Base-by-base conservation (phyloP, 495 filamentous ascomycete genomes). In the Penicillium egyptiacum region DNA sequence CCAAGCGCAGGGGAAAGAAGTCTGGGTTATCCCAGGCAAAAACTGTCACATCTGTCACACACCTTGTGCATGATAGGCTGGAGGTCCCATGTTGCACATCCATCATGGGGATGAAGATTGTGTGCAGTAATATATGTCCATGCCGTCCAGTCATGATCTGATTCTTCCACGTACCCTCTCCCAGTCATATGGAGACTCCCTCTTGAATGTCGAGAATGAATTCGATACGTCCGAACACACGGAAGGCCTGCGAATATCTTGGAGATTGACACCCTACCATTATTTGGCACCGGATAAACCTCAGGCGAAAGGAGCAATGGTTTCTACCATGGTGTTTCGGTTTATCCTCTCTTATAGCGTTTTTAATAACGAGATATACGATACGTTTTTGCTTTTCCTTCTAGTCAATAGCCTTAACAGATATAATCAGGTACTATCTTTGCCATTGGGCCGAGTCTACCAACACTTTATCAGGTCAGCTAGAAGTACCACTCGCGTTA, bases 11-110 rank as follows among this genome's bases (percentile, higher is more conserved):
- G 78, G 78, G 3, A 63, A 71, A 44, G 77, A 79, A 56, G 70
- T 70, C 33, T 81, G 78, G 78, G 78, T 81, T 0, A 79, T 81
- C 53, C 77, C 78, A 10, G 78, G 78, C 19, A 81, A 79, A 55
- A 68, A 73, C 56, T 81, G 78, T 54, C 78, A 79, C 56, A 40
- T 73, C 48, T 79, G 76, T 55, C 70, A 74, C 14, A 75, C 73
- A 2, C 58, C 71, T 5, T 74, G 71, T 50, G 69, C 62, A 58
- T 65, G 56, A 63, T 39, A 20, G 5, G 11, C 19, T 23, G 12
- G 1, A 9, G 5, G 10, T 19, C 5, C 23, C 17, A 8, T 12
- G 31, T 14, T 45, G 37, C 33, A 52, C 39, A 55, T n/a, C 45
- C 7, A 12, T 47, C n/a, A 42, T 20, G 41, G 26, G 16, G 16